Evolutionary conservation across 768 basidiomycete genomes (phyloP).

Genomic region (Xerocomus spinulosus): DNA sequence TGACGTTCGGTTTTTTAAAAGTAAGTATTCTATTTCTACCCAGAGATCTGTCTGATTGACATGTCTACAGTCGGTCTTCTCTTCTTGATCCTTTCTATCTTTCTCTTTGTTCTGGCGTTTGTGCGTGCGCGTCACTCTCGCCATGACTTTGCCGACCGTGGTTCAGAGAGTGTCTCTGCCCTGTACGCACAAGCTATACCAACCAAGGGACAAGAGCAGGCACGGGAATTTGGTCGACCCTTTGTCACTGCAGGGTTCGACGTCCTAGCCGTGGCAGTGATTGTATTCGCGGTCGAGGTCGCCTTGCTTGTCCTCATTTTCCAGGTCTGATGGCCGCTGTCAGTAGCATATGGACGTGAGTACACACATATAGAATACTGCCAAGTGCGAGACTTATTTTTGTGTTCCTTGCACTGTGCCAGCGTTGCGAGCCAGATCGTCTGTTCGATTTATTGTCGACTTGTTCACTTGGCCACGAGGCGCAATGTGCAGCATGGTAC

Average conservation of each 20-base stretch:
- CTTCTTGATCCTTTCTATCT: constrained; percentile 56
- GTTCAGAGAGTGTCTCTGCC: constrained; percentile 30
- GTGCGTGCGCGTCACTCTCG: constrained; percentile 60
- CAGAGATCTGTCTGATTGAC: no score
- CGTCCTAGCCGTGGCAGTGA: constrained; percentile 48
- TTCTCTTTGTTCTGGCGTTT: constrained; percentile 56
- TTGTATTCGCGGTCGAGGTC: constrained; percentile 64
- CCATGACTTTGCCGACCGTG: constrained; percentile 72
- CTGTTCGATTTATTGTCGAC: constrained; percentile 11
- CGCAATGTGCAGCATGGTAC: constrained; percentile 2
- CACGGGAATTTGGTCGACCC: constrained; percentile 66
- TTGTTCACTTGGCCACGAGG: constrained; percentile 9
- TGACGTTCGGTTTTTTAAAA: constrained; percentile 64
- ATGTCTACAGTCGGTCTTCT: constrained; percentile 47
- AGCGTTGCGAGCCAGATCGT: constrained; percentile 8
- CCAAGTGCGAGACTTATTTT: neutral
- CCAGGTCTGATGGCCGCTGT: constrained; percentile 21
- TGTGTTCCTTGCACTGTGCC: neutral
- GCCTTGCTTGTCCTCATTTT: constrained; percentile 62
- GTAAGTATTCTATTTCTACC: constrained; percentile 31
- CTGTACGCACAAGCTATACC: constrained; percentile 38
- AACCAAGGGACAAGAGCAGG: constrained; percentile 58
- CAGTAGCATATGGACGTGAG: constrained; percentile 8
- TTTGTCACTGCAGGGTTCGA: constrained; percentile 81
- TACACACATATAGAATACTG: neutral